Percentiles rank a stretch among this genome's conserved stretches.
Evolutionary conservation across 441 rosid genomes (phyloP).

Genomic region (Biscutella laevigata): DNA sequence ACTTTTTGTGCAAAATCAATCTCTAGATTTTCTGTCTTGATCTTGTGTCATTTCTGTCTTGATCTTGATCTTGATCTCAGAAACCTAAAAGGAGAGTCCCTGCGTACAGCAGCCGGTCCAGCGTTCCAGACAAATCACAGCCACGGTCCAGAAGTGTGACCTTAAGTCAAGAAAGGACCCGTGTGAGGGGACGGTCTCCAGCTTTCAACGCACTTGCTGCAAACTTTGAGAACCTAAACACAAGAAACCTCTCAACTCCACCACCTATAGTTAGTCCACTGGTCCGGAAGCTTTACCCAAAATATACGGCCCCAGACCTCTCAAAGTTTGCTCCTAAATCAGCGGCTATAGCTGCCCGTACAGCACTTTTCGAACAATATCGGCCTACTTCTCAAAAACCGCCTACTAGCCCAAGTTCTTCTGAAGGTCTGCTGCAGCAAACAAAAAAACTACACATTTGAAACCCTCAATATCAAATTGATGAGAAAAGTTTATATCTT

Average conservation of each 20-base stretch:
- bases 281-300: constrained; percentile 90
- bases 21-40: constrained; percentile 9
- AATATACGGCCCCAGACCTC: constrained; percentile 63
- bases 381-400: constrained; percentile 45
- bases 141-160: constrained; percentile 92
- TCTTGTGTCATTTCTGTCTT: constrained; percentile 1
- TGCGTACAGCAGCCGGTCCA: constrained; percentile 74
- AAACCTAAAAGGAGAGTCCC: constrained; percentile 85
- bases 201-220: constrained; percentile 97
- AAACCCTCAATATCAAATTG: background rate
- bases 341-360: constrained; percentile 66
- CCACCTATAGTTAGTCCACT: no score
- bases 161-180: constrained; percentile 85
- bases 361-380: constrained; percentile 58
- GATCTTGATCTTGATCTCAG: constrained; percentile 33
- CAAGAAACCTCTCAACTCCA: constrained; percentile 94
- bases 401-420: constrained; percentile 51
- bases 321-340: constrained; percentile 49
- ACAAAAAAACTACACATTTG: background rate
- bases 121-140: constrained; percentile 78
- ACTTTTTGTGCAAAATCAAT: constrained; percentile 1
- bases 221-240: constrained; percentile 70
- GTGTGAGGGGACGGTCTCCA: constrained; percentile 97
- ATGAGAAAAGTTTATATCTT: background rate
- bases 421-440: constrained; percentile 62